A percentile compares a stretch with the other conserved stretches of the same genome.
phyloP scores from a whole-genome alignment of 257 asterid genomes.

The Verbascum thapsus region DNA sequence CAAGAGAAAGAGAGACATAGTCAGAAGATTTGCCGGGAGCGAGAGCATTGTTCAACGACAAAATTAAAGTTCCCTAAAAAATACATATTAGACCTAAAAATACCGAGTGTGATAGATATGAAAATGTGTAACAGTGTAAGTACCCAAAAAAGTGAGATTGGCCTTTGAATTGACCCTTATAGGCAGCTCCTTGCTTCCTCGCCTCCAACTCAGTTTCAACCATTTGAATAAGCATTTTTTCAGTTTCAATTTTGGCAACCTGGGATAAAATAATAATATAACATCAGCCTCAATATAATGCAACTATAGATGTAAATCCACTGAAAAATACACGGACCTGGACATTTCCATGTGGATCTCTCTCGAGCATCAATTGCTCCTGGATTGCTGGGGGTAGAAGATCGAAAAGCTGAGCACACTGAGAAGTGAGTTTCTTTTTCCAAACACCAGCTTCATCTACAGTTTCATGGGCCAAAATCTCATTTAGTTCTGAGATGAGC shows the following conservation, averaged over 20 bases:
- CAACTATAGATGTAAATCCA: not conserved
- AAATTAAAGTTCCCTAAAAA: not conserved
- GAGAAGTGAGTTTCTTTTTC: slow-evolving; percentile 63
- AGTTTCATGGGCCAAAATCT: slow-evolving; percentile 64
- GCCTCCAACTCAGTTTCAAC: slow-evolving; percentile 69
- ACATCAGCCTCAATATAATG: not conserved
- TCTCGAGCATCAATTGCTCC: slow-evolving; percentile 74
- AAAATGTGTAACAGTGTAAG: slow-evolving; percentile 22
- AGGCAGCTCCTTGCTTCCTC: slow-evolving; percentile 50
- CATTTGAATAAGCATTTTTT: slow-evolving; percentile 82
- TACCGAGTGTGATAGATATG: not conserved
- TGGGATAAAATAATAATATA: slow-evolving; percentile 23
- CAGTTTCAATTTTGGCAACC: slow-evolving; percentile 85
- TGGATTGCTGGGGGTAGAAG: slow-evolving; percentile 62
- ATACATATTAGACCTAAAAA: not conserved
- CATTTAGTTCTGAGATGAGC: slow-evolving; percentile 71
- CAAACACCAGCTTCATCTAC: slow-evolving; percentile 72
- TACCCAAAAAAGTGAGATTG: slow-evolving; percentile 86
- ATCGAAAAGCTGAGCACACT: slow-evolving; percentile 62
- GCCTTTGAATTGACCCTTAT: slow-evolving; percentile 58
- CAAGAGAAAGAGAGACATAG: not conserved
- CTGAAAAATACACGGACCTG: slow-evolving; percentile 41
- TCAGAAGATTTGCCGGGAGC: not conserved
- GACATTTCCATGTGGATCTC: slow-evolving; percentile 85
- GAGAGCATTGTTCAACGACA: not conserved